phyloP scores from a whole-genome alignment of 2,329 filamentous ascomycete genomes.

The Tolypocladium ophioglossoides region DNA sequence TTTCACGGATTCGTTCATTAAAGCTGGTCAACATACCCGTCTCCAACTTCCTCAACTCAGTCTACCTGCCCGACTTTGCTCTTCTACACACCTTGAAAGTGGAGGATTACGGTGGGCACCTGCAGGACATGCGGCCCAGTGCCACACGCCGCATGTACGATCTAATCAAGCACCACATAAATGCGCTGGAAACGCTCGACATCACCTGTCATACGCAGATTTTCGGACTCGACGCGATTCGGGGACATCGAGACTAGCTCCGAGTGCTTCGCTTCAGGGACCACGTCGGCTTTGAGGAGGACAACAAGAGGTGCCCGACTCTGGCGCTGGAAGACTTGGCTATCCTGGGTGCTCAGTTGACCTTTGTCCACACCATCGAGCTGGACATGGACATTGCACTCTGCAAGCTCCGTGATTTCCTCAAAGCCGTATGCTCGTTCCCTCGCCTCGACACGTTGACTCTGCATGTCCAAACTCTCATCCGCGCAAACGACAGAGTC shows the following conservation, averaged over 20 bases:
- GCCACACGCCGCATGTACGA: constrained; percentile 27
- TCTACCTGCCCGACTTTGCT: constrained; percentile 24
- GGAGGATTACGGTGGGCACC: constrained; percentile 34
- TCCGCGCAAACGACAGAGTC: constrained; percentile 20
- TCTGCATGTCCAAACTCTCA: constrained; percentile 33
- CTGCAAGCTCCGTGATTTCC: constrained; percentile 24
- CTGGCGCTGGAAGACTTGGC: constrained; percentile 22
- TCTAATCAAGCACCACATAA: constrained; percentile 27
- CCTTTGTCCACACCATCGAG: constrained; percentile 28
- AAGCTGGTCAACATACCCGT: constrained; percentile 32
- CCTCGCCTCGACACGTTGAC: constrained; percentile 27
- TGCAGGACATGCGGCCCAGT: constrained; percentile 24
- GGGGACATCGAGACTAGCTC: constrained; percentile 26
- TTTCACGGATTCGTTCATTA: constrained; percentile 30
- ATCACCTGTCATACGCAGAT: constrained; percentile 29
- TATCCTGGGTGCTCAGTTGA: constrained; percentile 20
- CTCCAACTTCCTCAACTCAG: constrained; percentile 31
- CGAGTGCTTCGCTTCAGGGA: constrained; percentile 31
- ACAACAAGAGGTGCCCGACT: constrained; percentile 30
- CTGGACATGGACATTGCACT: constrained; percentile 33
- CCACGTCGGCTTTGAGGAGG: constrained; percentile 33
- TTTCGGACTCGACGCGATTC: constrained; percentile 29
- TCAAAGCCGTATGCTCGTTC: constrained; percentile 28
- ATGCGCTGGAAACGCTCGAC: constrained; percentile 24
- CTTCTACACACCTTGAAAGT: constrained; percentile 26